Base-by-base conservation (phyloP, 1,284 basidiomycete species). In the Schizopora paradoxa region DNA sequence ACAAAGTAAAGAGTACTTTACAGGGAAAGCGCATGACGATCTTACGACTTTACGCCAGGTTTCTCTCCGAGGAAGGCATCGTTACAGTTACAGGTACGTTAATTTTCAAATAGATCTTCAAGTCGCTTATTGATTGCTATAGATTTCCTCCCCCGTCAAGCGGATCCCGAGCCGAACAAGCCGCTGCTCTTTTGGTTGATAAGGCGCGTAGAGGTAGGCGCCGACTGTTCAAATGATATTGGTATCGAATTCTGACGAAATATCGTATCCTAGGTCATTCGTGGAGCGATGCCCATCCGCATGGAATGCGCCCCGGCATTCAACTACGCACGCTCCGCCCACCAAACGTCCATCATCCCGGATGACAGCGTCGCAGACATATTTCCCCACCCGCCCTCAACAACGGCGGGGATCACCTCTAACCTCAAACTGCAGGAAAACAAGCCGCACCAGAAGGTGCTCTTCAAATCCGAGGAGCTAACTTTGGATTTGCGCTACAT, bases 281-380 rank as follows among this genome's bases (percentile, higher is more conserved):
- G 91, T 14, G 91, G 92, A 1, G 70, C 60, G 2, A 69, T 93
- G 25, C 80, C 86, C 0, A 70, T 93, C 47, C 73, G 77, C 44
- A 74, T 94, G 63, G 86, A 94, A 66, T 92, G 89, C 57, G 90
- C 90, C 0, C 92, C 92, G 0, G 92, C 91, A 0, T 96, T 96
- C 76, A 86, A 95, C 65, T 96, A 96, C 58, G 91, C 90, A 1
- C 75, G 83, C 10, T 76, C 82, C 45, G 48, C 70, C 2, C 92
- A 96, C 63, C 75, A 70, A 2, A 82, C 85, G 0, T 63, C 72
- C 25, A 63, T 86, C 51, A 53, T 77, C 28, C 56, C 64, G 7
- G 79, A 89, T 56, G 68, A 74, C 36, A 66, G 69, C 11, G 59
- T 69, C 18, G 53, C 66, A 27, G 57, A 50, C 45, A 45, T 41